Percentiles rank a stretch among this genome's conserved stretches.
Conservation (phyloP, 257 asterid species). For the Parsonsia alboflavescens region DNA sequence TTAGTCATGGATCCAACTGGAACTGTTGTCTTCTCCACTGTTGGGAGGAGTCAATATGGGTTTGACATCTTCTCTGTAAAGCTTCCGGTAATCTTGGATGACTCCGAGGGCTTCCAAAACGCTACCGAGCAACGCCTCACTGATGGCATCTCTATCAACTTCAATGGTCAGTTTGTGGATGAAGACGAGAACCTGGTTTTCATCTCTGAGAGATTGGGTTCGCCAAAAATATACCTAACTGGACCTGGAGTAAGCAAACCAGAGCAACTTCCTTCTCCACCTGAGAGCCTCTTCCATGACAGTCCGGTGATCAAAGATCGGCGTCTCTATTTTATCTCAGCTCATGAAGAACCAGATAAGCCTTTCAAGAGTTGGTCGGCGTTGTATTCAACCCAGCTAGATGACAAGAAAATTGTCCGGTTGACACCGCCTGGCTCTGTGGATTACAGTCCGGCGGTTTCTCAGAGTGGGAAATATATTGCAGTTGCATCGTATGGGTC, state of each 20-base stretch:
- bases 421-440: constrained; percentile 52
- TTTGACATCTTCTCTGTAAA: constrained; percentile 64
- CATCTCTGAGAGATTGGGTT: constrained; percentile 65
- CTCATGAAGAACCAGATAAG: constrained; percentile 51
- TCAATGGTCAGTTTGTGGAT: constrained; percentile 55
- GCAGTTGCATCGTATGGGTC: constrained; percentile 72
- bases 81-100: constrained; percentile 23
- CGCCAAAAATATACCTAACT: constrained; percentile 43
- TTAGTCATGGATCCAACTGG: constrained; percentile 56
- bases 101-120: not conserved
- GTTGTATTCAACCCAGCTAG: constrained; percentile 38
- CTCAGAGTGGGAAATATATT: constrained; percentile 49
- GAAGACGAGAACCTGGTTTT: constrained; percentile 40
- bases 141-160: constrained; percentile 58
- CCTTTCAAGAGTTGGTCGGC: constrained; percentile 60
- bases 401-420: constrained; percentile 19
- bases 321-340: constrained; percentile 50
- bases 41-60: constrained; percentile 61
- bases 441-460: constrained; percentile 71
- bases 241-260: constrained; percentile 20
- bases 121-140: constrained; percentile 53
- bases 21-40: constrained; percentile 56
- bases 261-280: constrained; percentile 28
- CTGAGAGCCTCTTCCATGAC: constrained; percentile 57
- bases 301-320: constrained; percentile 50